These are phyloP conservation scores for Graphilbum fragrans DNA, from an alignment of 2,329 filamentous ascomycete genomes.

Conservation along the genomic window DNA sequence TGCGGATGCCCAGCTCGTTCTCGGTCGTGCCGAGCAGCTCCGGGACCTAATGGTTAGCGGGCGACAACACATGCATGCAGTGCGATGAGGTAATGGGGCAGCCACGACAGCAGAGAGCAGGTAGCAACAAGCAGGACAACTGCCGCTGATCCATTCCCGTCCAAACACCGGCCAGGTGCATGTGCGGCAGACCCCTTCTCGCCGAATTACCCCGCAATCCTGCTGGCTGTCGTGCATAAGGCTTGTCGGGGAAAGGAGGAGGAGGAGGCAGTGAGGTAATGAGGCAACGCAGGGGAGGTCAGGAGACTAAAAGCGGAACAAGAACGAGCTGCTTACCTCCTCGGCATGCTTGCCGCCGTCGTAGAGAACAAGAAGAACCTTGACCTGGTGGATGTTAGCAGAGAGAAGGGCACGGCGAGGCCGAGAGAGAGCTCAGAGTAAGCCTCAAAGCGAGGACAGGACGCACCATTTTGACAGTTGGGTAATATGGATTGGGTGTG, in stretches of 20 bases:
- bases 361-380: constrained; percentile 89
- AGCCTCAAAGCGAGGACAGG: background rate
- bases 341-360: constrained; percentile 82
- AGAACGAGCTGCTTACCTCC: constrained; percentile 44
- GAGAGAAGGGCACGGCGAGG: background rate
- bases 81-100: too few species aligned
- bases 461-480: too few species aligned
- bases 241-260: background rate
- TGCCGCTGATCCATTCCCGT: too few species aligned
- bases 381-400: constrained; percentile 53
- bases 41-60: constrained; percentile 37
- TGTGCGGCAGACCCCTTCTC: background rate
- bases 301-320: background rate
- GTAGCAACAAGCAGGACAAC: too few species aligned
- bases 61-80: too few species aligned
- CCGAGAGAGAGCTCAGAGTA: background rate
- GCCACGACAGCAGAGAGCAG: too few species aligned
- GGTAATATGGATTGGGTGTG: too few species aligned
- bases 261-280: background rate
- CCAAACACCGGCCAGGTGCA: background rate
- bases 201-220: constrained; percentile 3
- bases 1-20: constrained; percentile 93
- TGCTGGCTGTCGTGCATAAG: background rate
- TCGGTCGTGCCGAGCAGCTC: constrained; percentile 87
- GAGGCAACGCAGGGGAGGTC: background rate